phyloP scores from a whole-genome alignment of 2,329 filamentous ascomycete genomes.

The Cadophora gregata region DNA sequence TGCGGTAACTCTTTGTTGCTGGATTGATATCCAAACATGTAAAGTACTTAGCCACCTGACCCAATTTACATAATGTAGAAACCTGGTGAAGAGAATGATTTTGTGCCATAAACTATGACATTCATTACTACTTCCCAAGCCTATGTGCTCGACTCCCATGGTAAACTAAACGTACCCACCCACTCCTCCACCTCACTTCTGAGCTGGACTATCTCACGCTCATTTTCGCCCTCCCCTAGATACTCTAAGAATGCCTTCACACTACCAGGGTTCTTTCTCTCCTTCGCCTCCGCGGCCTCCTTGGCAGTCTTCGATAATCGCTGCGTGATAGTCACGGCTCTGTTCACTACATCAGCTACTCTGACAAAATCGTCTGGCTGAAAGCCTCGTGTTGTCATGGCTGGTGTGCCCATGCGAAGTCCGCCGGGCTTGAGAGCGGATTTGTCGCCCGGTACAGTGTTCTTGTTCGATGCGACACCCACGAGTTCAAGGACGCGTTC shows the following conservation, averaged over 20 bases:
- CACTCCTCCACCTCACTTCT: conserved; percentile 78
- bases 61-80: not conserved
- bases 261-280: conserved; percentile 68
- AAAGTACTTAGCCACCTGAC: not conserved
- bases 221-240: conserved; percentile 69
- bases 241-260: conserved; percentile 72
- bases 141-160: conserved; percentile 58
- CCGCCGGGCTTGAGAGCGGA: conserved; percentile 93
- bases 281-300: conserved; percentile 70
- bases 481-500: conserved; percentile 91
- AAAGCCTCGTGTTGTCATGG: conserved; percentile 98
- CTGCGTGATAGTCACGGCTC: conserved; percentile 79
- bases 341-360: conserved; percentile 85
- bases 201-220: conserved; percentile 75
- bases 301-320: conserved; percentile 76
- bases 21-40: not conserved
- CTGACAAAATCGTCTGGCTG: conserved; percentile 84
- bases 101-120: conserved; percentile 2
- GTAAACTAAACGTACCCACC: conserved; percentile 76
- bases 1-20: not conserved
- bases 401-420: conserved; percentile 91
- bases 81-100: not conserved
- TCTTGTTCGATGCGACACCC: conserved; percentile 98
- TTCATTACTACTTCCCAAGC: conserved; percentile 7
- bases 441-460: conserved; percentile 94